Evolutionary conservation across 768 basidiomycete species (phyloP).

Genomic region (Hydnomerulius pinastri): DNA sequence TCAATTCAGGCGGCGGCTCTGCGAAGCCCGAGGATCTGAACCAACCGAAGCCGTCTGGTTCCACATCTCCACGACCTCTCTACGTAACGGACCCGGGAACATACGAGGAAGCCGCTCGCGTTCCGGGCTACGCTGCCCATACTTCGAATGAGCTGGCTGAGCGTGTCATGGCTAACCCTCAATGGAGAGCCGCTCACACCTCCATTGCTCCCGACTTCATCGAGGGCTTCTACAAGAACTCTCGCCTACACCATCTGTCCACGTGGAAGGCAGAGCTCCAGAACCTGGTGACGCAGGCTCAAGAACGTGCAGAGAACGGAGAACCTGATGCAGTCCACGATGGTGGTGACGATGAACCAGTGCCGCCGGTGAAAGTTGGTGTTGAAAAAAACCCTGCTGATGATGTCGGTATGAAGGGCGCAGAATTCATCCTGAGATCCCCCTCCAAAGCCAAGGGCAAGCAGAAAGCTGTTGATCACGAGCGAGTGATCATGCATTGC

Average conservation of each 20-base stretch:
- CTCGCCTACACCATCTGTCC: conserved; percentile 89
- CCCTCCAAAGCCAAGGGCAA: conserved; percentile 54
- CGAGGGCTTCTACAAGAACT: conserved; percentile 80
- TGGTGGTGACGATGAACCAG: background rate
- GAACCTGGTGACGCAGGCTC: conserved; percentile 75
- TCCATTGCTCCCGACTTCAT: conserved; percentile 86
- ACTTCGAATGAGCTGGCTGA: conserved; percentile 72
- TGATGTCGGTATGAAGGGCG: conserved; percentile 54
- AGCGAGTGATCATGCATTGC: conserved; percentile 84
- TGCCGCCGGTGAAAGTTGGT: background rate
- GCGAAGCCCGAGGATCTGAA: background rate
- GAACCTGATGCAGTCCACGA: conserved; percentile 10
- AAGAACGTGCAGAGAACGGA: conserved; percentile 61
- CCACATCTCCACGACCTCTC: conserved; percentile 24
- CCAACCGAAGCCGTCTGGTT: background rate
- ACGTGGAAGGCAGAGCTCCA: conserved; percentile 92
- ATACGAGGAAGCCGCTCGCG: conserved; percentile 43
- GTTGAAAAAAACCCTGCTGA: conserved; percentile 3
- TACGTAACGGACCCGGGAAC: conserved; percentile 45
- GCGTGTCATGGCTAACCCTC: conserved; percentile 78
- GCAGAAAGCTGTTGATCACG: conserved; percentile 47
- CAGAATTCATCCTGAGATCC: conserved; percentile 49
- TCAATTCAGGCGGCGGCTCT: background rate
- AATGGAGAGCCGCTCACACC: conserved; percentile 88
- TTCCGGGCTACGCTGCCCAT: conserved; percentile 68